phyloP scores from a whole-genome alignment of 768 basidiomycete species.

The Podaxis rugospora region DNA sequence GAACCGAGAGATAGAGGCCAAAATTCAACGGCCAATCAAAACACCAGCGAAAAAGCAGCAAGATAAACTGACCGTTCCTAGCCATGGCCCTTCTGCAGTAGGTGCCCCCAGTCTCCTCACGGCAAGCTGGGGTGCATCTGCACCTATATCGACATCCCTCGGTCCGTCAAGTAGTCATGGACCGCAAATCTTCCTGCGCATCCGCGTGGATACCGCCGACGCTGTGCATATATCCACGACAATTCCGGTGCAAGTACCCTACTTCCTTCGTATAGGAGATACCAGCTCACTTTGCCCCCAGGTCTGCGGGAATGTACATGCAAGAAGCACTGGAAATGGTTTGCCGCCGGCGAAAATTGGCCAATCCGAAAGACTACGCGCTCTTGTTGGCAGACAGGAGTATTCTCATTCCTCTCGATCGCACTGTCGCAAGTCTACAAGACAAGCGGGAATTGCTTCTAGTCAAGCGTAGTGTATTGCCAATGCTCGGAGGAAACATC shows the following conservation, averaged over 20 bases:
- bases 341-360: constrained; percentile 63
- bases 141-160: constrained; percentile 59
- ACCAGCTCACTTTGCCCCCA: constrained; percentile 21
- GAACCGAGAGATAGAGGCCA: constrained; percentile 73
- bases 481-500: constrained; percentile 64
- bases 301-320: constrained; percentile 92
- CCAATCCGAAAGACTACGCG: constrained; percentile 77
- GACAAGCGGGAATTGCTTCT: constrained; percentile 82
- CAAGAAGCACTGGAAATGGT: constrained; percentile 90
- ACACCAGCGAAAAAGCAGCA: constrained; percentile 49
- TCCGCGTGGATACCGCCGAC: constrained; percentile 78
- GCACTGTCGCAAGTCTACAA: constrained; percentile 93
- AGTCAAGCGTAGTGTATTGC: constrained; percentile 73
- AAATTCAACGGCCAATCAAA: constrained; percentile 83
- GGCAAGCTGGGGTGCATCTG: constrained; percentile 39
- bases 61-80: constrained; percentile 43
- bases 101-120: constrained; percentile 43
- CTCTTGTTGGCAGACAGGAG: constrained; percentile 66
- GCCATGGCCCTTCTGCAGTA: constrained; percentile 29
- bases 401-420: constrained; percentile 84
- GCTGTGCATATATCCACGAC: constrained; percentile 85
- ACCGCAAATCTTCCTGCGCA: constrained; percentile 78
- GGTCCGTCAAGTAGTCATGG: constrained; percentile 72
- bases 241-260: constrained; percentile 75
- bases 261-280: not conserved